Base-by-base conservation (phyloP, 1,284 basidiomycete genomes). In the Leccinum laetum region DNA sequence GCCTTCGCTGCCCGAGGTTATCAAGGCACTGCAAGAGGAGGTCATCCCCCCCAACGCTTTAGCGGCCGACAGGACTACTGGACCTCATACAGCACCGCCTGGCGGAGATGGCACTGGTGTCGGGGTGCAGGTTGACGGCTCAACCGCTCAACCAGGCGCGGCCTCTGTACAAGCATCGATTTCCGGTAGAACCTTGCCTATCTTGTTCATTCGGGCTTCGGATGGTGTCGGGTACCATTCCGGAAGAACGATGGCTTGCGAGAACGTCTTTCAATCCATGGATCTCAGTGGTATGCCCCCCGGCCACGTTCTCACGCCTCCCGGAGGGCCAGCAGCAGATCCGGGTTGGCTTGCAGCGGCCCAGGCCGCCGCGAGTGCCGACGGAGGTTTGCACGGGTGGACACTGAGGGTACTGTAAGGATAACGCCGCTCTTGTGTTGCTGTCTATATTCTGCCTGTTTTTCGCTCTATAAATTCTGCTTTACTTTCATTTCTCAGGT, bases 141-240 rank as follows among this genome's bases (percentile, higher is more conserved):
- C 65, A 26, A 66, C 53, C 4, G 59, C 73, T 8, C 69, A 69
- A 52, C 69, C 72, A 8, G 55, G 63, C 21, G 66, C 67, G 37
- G 65, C 56, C 65, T 77, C 78, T 11, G 76, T 81, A n/a, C 79
- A 82, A 59, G 70, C 85, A 35, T 78, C 83, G 9, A 83, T 93
- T 66, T 73, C 83, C 21, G 85, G 93, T 24, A 83, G 86, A 64
- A 87, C 83, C 71, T 77, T 94, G 39, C 87, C 91, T 9, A 72
- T 93, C 73, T 74, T 94, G 64, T 89, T 93, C 76, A 89, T 94
- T 70, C 85, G 92, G 63, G 84, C 90, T 64, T 82, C 82, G 67
- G 86, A 94, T 75, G 92, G 92, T 24, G 86, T 93, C 29, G 92
- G 92, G 4, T 94, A 93, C 74, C 92, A 94, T 73, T 93, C 92